phyloP scores from a whole-genome alignment of 371 early-diverging fungal genomes.

The Umbelopsis sp. region DNA sequence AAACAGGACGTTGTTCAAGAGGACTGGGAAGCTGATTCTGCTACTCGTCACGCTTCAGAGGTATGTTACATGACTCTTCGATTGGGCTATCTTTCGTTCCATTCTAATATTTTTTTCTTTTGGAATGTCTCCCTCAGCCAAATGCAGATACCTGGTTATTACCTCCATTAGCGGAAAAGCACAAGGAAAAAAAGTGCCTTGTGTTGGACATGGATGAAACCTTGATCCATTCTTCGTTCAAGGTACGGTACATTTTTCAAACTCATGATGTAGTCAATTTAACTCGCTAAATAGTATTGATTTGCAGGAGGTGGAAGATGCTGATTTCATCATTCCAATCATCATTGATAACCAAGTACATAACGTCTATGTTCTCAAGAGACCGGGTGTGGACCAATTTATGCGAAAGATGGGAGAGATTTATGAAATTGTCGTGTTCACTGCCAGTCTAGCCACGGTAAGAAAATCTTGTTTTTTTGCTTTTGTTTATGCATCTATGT shows the following conservation, averaged over 20 bases:
- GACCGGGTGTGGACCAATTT: conserved; percentile 95
- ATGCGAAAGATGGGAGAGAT: conserved; percentile 83
- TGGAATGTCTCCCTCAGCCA: neutral
- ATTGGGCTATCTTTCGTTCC: neutral
- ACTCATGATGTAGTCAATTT: neutral
- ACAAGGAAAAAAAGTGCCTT: conserved; percentile 52
- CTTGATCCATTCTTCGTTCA: conserved; percentile 67
- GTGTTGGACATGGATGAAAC: conserved; percentile 74
- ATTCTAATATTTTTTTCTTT: neutral
- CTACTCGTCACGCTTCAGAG: conserved; percentile 14
- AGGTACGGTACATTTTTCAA: conserved; percentile 31
- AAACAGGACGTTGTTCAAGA: conserved; percentile 7
- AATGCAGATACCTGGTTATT: conserved; percentile 36
- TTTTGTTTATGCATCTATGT: neutral
- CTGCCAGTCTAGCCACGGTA: conserved; percentile 94
- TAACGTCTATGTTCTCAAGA: conserved; percentile 93
- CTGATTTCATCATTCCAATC: conserved; percentile 89
- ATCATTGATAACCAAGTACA: conserved; percentile 91
- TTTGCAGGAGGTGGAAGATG: conserved; percentile 67
- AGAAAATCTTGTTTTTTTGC: conserved; percentile 21
- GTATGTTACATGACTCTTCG: neutral
- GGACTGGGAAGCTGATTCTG: conserved; percentile 14
- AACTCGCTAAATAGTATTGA: too few relatives aligned
- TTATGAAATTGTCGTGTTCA: conserved; percentile 96
- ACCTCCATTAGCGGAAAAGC: conserved; percentile 44